A percentile compares a stretch with the other conserved stretches of the same genome.
These are phyloP conservation scores for Talaromyces islandicus DNA, from an alignment of 2,329 filamentous ascomycete species.

Conservation along the genomic window DNA sequence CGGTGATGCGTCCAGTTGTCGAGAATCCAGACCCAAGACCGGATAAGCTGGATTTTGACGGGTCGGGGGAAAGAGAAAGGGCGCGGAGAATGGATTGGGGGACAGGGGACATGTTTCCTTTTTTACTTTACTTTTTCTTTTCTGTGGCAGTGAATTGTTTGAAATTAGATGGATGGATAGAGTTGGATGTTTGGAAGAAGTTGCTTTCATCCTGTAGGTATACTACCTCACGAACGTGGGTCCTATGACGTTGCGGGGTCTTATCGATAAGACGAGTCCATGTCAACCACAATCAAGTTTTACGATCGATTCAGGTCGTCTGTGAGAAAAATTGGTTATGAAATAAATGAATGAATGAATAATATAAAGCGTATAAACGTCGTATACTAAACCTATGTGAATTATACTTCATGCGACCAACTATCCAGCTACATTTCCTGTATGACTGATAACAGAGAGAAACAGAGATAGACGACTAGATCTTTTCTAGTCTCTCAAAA, in stretches of 20 bases:
- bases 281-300: too few relatives aligned
- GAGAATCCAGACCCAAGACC: slow-evolving; percentile 40
- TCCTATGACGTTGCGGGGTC: neutral
- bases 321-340: too few relatives aligned
- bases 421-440: too few relatives aligned
- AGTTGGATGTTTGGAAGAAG: neutral
- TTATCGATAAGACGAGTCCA: neutral
- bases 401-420: too few relatives aligned
- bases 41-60: slow-evolving; percentile 30
- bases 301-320: too few relatives aligned
- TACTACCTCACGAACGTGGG: neutral
- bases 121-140: neutral
- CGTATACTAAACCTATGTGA: too few relatives aligned
- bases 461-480: too few relatives aligned
- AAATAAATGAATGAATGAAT: too few relatives aligned
- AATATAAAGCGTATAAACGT: too few relatives aligned
- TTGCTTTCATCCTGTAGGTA: neutral
- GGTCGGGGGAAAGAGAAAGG: slow-evolving; percentile 28
- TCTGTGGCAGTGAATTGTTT: neutral
- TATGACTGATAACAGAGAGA: too few relatives aligned
- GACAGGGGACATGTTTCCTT: slow-evolving; percentile 25
- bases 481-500: too few relatives aligned
- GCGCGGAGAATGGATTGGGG: slow-evolving; percentile 31
- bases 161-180: neutral
- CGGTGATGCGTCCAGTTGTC: slow-evolving; percentile 36